Percentiles rank a stretch among this genome's conserved stretches.
phyloP scores from a whole-genome alignment of 371 early-diverging fungal genomes.

The Actinomortierella wolfii region DNA sequence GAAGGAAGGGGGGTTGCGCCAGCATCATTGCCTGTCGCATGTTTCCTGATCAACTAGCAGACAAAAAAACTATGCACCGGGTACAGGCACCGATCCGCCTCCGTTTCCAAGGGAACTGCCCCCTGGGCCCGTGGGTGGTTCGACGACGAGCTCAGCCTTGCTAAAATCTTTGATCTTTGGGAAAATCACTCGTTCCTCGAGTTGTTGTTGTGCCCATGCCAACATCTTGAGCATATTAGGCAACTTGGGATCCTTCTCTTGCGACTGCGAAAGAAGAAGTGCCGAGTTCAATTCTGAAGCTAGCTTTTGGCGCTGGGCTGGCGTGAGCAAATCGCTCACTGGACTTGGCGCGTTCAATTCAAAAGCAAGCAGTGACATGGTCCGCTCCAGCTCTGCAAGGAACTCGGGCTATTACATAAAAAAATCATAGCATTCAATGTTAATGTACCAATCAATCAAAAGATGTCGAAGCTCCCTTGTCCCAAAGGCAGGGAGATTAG shows the following conservation, averaged over 20 bases:
- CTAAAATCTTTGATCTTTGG: conserved; percentile 87
- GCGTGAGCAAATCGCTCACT: conserved; percentile 83
- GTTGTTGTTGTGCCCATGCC: conserved; percentile 89
- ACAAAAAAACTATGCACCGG: conserved; percentile 25
- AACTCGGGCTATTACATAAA: conserved; percentile 78
- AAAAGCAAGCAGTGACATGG: conserved; percentile 95
- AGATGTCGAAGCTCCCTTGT: too few relatives aligned
- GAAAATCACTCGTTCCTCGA: conserved; percentile 78
- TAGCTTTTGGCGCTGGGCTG: conserved; percentile 88
- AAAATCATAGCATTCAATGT: too few relatives aligned
- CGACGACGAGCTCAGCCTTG: conserved; percentile 72
- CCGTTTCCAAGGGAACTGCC: conserved; percentile 13
- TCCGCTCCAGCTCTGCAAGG: conserved; percentile 89
- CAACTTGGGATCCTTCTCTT: conserved; percentile 92
- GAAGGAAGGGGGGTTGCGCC: too few relatives aligned
- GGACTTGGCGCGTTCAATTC: conserved; percentile 73
- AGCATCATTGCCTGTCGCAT: too few relatives aligned
- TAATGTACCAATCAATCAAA: too few relatives aligned
- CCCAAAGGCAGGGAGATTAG: too few relatives aligned
- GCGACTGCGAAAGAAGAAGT: conserved; percentile 86
- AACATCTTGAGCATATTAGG: conserved; percentile 88
- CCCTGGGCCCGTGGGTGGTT: conserved; percentile 16
- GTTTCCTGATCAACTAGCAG: too few relatives aligned
- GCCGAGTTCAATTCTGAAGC: conserved; percentile 95
- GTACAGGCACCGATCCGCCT: conserved; percentile 17